These are phyloP conservation scores for Apiospora arundinis DNA, from an alignment of 2,329 filamentous ascomycete genomes.

Conservation along the genomic window DNA sequence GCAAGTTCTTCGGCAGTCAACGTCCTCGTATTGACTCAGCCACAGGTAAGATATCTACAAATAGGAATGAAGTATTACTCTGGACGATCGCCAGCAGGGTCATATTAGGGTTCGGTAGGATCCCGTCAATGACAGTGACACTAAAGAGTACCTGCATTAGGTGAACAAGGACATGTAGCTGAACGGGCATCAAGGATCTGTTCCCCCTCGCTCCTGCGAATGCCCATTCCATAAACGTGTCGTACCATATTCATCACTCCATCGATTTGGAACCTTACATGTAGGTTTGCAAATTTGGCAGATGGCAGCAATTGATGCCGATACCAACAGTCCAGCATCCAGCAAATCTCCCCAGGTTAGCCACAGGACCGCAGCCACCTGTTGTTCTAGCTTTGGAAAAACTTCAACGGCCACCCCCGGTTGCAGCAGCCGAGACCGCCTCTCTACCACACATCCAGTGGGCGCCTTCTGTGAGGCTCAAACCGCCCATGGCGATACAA, in stretches of 20 bases:
- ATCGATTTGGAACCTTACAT: too few relatives aligned
- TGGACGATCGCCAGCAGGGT: background rate
- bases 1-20: too few relatives aligned
- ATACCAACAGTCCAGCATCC: background rate
- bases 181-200: too few relatives aligned
- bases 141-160: background rate
- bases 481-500: background rate
- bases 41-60: background rate
- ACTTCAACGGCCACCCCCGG: background rate
- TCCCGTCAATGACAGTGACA: background rate
- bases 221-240: background rate
- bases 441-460: background rate
- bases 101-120: slow-evolving; percentile 7
- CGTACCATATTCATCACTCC: background rate
- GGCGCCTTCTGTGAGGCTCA: background rate
- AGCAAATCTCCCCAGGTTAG: background rate
- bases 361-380: background rate
- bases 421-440: background rate
- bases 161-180: too few relatives aligned
- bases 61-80: background rate
- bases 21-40: background rate
- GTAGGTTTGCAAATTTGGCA: background rate
- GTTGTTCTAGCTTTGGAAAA: background rate
- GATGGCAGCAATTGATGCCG: background rate
- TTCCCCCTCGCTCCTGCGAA: too few relatives aligned